Base-by-base conservation (phyloP, 2,329 filamentous ascomycete species). In the Fusarium sp. region DNA sequence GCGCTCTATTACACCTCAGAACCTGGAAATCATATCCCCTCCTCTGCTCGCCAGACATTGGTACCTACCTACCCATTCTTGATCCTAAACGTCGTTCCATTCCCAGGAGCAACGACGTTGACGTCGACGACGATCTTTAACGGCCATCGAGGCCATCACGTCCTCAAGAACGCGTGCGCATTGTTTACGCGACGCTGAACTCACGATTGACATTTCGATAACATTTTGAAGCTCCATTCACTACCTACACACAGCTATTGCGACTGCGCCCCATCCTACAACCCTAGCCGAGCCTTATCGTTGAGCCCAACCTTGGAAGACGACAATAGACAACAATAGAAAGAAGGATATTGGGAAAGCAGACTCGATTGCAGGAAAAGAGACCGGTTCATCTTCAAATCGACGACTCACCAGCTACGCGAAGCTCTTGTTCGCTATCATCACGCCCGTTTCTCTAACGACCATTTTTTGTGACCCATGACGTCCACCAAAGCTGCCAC, bases 1-100 rank as follows among this genome's bases (percentile, higher is more conserved):
- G 62, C 62, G 61, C 67, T 69, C 54, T 64, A 72, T 72, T 65
- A 73, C 67, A 76, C 65, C 60, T 62, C 72, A 66, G 38, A 56
- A 59, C 31, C 31, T 34, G 31, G 31, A 34, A 34, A 45, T 62
- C 64, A 67, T 22, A 66, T 66, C 73, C 73, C 67, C 67, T 72
- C 72, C 50, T 70, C 68, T 67, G 67, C 62, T 74, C 50, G 59
- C 31, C 34, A 61, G 45, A 42, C 56, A 52, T 54, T 54, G 27
- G 47, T 54, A 54, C 27, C 9, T 52, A 52, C 24, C 47, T 14
- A 37, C 40, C 27, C 62, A 67, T 70, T 31, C 38, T 40, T 50
- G 59, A 70, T 62, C 72, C 64, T 59, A 50, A 54, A 64, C 65
- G 65, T 67, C 66, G 42, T 67, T 70, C 62, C 72, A 64, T 75